Percentiles rank a stretch among this genome's conserved stretches.
phyloP scores from a whole-genome alignment of 148 eudicot genomes.

The Silene uniflora region DNA sequence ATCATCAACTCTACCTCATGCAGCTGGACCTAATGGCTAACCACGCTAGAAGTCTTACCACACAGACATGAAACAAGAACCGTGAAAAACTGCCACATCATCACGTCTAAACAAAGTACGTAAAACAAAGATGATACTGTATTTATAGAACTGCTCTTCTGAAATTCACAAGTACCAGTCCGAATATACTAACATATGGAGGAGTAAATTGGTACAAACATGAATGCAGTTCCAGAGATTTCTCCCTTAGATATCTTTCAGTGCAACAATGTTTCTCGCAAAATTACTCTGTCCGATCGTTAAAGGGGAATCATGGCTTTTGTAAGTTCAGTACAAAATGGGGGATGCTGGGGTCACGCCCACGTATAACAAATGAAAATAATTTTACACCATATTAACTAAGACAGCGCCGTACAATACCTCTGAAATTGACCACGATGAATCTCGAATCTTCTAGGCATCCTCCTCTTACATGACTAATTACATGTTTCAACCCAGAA shows the following conservation, averaged over 20 bases:
- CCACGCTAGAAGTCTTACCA: not conserved
- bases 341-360: conserved; percentile 6
- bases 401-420: conserved; percentile 11
- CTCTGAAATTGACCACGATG: conserved; percentile 13
- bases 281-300: conserved; percentile 1
- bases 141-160: not conserved
- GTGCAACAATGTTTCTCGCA: not conserved
- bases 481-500: not conserved
- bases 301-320: not conserved
- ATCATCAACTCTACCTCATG: not conserved
- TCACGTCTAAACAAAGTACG: too few relatives aligned
- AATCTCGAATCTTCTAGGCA: not conserved
- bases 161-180: conserved; percentile 6
- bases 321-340: conserved; percentile 19
- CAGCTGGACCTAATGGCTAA: not conserved
- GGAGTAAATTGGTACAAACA: conserved; percentile 13
- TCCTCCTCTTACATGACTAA: not conserved
- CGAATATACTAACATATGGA: conserved; percentile 14
- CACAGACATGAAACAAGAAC: not conserved
- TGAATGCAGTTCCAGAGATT: not conserved
- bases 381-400: conserved; percentile 22
- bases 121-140: not conserved
- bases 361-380: conserved; percentile 15
- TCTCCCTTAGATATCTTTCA: conserved; percentile 1
- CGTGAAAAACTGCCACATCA: not conserved